Conservation (phyloP, 2,329 filamentous ascomycete genomes). For the Phialocephala sp. region DNA sequence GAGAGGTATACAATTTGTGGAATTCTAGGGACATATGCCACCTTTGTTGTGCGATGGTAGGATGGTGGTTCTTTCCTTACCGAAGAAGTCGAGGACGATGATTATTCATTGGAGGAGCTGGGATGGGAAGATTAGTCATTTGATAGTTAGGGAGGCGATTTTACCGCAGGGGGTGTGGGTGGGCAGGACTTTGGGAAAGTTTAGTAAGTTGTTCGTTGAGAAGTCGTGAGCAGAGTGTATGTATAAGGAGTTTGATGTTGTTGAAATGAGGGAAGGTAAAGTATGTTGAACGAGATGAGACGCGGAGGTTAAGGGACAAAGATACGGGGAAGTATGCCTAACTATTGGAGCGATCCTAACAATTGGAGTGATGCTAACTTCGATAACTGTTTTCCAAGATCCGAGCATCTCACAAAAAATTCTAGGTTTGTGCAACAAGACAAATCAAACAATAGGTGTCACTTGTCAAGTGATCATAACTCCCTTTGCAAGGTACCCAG, state of each 20-base stretch:
- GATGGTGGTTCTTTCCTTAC: constrained; percentile 27
- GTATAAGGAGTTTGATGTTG: constrained; percentile 10
- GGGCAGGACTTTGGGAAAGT: constrained; percentile 16
- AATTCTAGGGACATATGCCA: constrained; percentile 11
- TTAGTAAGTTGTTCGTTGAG: constrained; percentile 13
- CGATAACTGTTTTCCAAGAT: not conserved
- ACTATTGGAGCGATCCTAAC: not conserved
- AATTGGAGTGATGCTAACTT: not conserved
- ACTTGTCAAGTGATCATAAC: too few species aligned
- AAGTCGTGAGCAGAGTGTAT: constrained; percentile 18
- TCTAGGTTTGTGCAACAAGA: too few species aligned
- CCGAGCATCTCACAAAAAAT: too few species aligned
- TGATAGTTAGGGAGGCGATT: constrained; percentile 16
- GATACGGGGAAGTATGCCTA: not conserved
- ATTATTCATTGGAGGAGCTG: constrained; percentile 21
- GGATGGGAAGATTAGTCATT: constrained; percentile 19
- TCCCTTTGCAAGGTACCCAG: too few species aligned
- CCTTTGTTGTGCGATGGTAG: constrained; percentile 30
- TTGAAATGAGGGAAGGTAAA: not conserved
- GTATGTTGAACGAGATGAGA: not conserved
- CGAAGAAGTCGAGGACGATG: constrained; percentile 18
- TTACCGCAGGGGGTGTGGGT: constrained; percentile 23
- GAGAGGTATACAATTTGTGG: not conserved
- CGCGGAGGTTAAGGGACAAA: not conserved
- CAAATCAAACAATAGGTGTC: too few species aligned